A percentile compares a stretch with the other conserved stretches of the same genome.
Conservation (phyloP, 441 rosid species). For the Brassica balearica region DNA sequence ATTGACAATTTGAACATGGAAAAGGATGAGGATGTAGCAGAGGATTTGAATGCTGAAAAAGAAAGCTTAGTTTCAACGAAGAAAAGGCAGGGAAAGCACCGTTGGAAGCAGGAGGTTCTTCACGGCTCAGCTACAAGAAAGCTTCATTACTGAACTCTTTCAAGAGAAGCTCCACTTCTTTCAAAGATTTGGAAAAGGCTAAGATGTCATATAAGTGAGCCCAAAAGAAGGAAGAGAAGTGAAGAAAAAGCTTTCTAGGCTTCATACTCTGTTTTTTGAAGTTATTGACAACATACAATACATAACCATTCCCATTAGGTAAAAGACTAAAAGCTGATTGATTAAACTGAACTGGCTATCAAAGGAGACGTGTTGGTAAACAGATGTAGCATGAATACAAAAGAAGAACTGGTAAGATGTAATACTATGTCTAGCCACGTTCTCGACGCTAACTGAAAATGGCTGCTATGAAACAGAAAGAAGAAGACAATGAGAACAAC, state of each 20-base stretch:
- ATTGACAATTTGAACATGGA: too few species aligned
- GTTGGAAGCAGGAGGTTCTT: too few species aligned
- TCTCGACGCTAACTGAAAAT: not conserved
- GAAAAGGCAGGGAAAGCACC: too few species aligned
- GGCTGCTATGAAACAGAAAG: not conserved
- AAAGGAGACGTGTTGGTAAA: not conserved
- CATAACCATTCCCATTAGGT: not conserved
- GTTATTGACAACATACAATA: not conserved
- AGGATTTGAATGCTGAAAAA: too few species aligned
- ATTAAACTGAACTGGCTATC: not conserved
- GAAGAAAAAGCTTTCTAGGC: conserved; percentile 43
- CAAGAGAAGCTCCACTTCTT: conserved; percentile 72
- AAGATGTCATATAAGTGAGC: conserved; percentile 64
- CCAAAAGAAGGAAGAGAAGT: conserved; percentile 54
- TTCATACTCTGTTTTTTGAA: not conserved
- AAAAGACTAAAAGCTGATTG: not conserved
- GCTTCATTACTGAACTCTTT: conserved; percentile 38
- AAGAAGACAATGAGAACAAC: not conserved
- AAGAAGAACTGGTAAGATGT: not conserved
- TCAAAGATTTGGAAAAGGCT: conserved; percentile 69
- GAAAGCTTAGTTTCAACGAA: too few species aligned
- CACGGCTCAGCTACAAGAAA: not conserved
- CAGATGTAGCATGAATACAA: conserved; percentile 12
- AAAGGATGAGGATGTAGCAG: too few species aligned
- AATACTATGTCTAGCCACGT: conserved; percentile 1